These are phyloP conservation scores for Albifimbria verrucaria DNA, from an alignment of 2,329 filamentous ascomycete species.

Conservation along the genomic window DNA sequence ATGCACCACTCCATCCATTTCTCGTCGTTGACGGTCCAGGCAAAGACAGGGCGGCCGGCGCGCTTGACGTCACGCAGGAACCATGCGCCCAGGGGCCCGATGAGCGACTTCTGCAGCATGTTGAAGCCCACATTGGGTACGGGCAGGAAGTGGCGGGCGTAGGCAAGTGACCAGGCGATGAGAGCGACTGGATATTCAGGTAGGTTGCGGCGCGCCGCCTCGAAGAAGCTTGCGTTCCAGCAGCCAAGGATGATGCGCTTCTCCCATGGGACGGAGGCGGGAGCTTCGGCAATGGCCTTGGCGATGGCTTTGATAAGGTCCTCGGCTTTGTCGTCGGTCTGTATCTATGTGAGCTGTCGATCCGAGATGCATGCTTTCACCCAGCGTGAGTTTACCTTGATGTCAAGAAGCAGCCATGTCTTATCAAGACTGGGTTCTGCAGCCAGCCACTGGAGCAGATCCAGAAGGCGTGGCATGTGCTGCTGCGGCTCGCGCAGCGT, in stretches of 20 bases:
- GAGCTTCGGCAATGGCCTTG: constrained; percentile 55
- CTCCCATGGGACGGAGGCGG: constrained; percentile 59
- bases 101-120: constrained; percentile 65
- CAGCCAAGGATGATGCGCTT: constrained; percentile 74
- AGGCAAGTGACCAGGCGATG: constrained; percentile 63
- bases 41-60: constrained; percentile 57
- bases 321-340: constrained; percentile 68
- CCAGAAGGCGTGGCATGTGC: constrained; percentile 68
- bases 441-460: constrained; percentile 70
- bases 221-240: constrained; percentile 75
- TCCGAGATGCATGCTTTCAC: neutral
- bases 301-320: constrained; percentile 69
- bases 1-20: constrained; percentile 81
- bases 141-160: constrained; percentile 67
- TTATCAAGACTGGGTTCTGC: constrained; percentile 58
- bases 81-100: constrained; percentile 61
- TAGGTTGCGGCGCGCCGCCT: constrained; percentile 58
- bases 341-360: neutral
- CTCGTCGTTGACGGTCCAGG: constrained; percentile 85
- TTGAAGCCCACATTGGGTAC: constrained; percentile 73
- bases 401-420: constrained; percentile 81
- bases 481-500: constrained; percentile 67
- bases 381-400: constrained; percentile 66
- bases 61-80: constrained; percentile 61
- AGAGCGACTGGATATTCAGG: constrained; percentile 63